Evolutionary conservation across 768 basidiomycete genomes (phyloP).

Genomic region (Lyophyllum shimeji): DNA sequence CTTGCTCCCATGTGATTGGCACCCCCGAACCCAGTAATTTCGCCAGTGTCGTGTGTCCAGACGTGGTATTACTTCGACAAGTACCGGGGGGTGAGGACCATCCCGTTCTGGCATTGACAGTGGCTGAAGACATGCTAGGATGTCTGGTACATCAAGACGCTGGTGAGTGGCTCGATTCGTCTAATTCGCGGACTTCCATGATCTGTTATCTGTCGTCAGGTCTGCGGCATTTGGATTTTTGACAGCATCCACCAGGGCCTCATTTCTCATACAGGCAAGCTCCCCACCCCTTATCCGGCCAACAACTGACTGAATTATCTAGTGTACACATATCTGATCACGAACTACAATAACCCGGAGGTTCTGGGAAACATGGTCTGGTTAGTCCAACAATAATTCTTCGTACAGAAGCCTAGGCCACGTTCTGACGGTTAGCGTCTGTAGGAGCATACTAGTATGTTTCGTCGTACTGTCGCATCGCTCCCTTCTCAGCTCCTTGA

Average conservation of each 20-base stretch:
- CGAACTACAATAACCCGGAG: slow-evolving; percentile 46
- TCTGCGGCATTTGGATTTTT: slow-evolving; percentile 45
- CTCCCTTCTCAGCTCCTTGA: not conserved
- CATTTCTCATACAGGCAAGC: slow-evolving; percentile 51
- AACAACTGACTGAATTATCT: not conserved
- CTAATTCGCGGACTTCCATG: not conserved
- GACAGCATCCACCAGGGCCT: slow-evolving; percentile 54
- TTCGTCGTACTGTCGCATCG: not conserved
- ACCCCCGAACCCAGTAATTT: not conserved
- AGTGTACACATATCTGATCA: slow-evolving; percentile 57
- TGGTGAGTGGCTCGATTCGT: slow-evolving; percentile 31
- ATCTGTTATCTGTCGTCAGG: slow-evolving; percentile 31
- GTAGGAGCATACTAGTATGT: slow-evolving; percentile 52
- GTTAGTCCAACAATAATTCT: slow-evolving; percentile 28
- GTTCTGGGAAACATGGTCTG: slow-evolving; percentile 43
- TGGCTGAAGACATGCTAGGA: slow-evolving; percentile 28
- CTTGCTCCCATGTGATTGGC: not conserved
- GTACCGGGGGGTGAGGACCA: slow-evolving; percentile 36
- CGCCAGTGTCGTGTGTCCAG: slow-evolving; percentile 53
- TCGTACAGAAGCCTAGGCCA: not conserved
- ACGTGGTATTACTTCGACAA: slow-evolving; percentile 55
- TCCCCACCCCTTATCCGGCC: not conserved
- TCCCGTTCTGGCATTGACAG: not conserved
- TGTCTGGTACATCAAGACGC: slow-evolving; percentile 50
- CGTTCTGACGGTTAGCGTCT: not conserved